Conservation (phyloP, 805 yeast species). For the Yarrowia keelungensis region DNA sequence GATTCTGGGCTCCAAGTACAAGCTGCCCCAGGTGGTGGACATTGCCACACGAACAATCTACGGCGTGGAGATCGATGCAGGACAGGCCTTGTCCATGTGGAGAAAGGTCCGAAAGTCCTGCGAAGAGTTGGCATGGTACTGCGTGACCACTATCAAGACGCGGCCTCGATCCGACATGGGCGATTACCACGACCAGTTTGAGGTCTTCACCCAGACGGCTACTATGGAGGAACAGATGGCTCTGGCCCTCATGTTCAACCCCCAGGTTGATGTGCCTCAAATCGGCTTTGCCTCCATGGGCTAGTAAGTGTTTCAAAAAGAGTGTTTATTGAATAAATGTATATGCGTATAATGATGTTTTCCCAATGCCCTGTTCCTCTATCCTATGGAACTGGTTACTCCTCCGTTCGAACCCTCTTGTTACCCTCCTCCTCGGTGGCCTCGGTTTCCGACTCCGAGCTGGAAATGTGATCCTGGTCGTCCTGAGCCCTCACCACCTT, state of each 20-base stretch:
- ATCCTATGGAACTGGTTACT: neutral
- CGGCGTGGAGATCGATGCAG: neutral
- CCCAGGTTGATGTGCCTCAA: neutral
- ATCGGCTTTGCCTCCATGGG: neutral
- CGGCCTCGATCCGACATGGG: neutral
- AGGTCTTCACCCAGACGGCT: neutral
- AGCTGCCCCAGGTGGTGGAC: neutral
- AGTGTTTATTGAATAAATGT: neutral
- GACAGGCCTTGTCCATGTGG: neutral
- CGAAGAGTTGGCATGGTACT: neutral
- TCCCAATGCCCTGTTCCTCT: too few species aligned
- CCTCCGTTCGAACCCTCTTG: conserved; percentile 9
- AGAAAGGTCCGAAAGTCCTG: neutral
- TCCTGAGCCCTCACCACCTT: neutral
- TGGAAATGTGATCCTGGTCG: conserved; percentile 31
- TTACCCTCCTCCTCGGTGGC: conserved; percentile 4
- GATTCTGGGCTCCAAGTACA: neutral
- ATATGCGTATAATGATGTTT: neutral
- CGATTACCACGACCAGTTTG: neutral
- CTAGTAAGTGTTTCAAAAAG: too few species aligned
- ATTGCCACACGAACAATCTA: neutral
- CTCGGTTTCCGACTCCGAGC: conserved; percentile 29
- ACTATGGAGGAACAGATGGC: neutral
- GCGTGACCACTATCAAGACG: neutral
- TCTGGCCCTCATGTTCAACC: neutral